phyloP scores from a whole-genome alignment of 208 protist genomes.

The Leishmania gerbilli region DNA sequence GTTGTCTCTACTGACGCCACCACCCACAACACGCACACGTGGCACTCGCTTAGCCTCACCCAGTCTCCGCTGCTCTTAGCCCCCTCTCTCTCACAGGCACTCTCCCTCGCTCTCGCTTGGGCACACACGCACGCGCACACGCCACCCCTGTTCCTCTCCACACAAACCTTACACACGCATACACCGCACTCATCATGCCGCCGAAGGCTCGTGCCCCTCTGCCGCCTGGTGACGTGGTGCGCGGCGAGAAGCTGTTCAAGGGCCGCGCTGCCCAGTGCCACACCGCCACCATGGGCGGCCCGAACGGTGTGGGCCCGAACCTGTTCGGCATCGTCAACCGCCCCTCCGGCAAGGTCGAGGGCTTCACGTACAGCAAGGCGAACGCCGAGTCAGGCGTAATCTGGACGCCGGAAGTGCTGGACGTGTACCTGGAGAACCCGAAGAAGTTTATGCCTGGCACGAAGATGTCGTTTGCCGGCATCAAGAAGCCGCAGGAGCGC shows the following conservation, averaged over 20 bases:
- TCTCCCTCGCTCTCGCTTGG: not conserved
- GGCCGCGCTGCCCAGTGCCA: slow-evolving; percentile 95
- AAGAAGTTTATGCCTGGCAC: slow-evolving; percentile 98
- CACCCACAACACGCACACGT: not conserved
- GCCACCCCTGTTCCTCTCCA: slow-evolving; percentile 1
- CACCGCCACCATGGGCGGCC: slow-evolving; percentile 82
- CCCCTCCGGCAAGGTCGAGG: slow-evolving; percentile 89
- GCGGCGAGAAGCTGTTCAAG: slow-evolving; percentile 95
- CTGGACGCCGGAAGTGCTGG: slow-evolving; percentile 94
- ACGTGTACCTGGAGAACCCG: slow-evolving; percentile 96
- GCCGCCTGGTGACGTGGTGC: slow-evolving; percentile 71
- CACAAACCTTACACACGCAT: not conserved
- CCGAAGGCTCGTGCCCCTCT: slow-evolving; percentile 74
- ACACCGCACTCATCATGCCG: slow-evolving; percentile 42
- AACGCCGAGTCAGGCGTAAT: slow-evolving; percentile 93
- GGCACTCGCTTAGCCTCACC: not conserved
- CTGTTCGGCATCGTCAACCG: slow-evolving; percentile 92
- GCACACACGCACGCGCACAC: not conserved
- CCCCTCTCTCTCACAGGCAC: not conserved
- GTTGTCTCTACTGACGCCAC: not conserved
- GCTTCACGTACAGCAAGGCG: slow-evolving; percentile 95
- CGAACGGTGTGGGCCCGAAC: slow-evolving; percentile 93
- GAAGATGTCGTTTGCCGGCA: slow-evolving; percentile 97
- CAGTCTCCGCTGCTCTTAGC: not conserved
- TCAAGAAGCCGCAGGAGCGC: slow-evolving; percentile 94